phyloP scores from a whole-genome alignment of 139 green algal species.

The Pleodorina starrii region DNA sequence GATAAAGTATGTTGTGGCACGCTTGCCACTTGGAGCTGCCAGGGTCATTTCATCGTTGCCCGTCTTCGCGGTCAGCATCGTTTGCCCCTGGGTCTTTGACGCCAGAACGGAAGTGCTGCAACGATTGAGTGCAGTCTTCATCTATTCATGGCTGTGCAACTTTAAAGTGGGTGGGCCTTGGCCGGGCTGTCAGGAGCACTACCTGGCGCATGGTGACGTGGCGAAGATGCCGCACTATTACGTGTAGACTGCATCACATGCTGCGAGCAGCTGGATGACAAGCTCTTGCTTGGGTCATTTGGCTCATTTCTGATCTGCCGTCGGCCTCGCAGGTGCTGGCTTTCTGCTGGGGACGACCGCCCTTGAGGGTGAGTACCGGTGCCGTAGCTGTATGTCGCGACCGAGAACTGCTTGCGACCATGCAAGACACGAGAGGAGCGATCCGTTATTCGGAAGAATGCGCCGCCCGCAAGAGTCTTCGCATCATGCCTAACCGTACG shows the following conservation, averaged over 20 bases:
- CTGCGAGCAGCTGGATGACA: no score
- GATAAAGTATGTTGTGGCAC: neutral
- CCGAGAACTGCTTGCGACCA: no score
- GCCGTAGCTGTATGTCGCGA: no score
- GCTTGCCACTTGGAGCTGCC: neutral
- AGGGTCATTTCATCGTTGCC: neutral
- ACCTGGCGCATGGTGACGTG: no score
- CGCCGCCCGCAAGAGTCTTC: no score
- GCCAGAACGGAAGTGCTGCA: neutral
- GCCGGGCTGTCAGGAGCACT: neutral
- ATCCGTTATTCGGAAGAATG: no score
- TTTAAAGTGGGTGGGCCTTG: slow-evolving; percentile 37
- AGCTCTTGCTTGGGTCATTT: no score
- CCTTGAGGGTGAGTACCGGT: slow-evolving; percentile 15
- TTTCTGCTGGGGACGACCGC: slow-evolving; percentile 16
- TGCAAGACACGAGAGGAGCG: no score
- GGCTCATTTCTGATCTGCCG: neutral
- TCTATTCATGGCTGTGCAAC: slow-evolving; percentile 47
- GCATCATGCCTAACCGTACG: no score
- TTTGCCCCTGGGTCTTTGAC: slow-evolving; percentile 15
- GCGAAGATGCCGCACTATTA: no score
- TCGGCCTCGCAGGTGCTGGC: neutral
- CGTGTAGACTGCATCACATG: neutral
- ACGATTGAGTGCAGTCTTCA: neutral
- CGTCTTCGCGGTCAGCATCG: neutral